phyloP scores from a whole-genome alignment of 306 rosid genomes.

The Luffa acutangula region DNA sequence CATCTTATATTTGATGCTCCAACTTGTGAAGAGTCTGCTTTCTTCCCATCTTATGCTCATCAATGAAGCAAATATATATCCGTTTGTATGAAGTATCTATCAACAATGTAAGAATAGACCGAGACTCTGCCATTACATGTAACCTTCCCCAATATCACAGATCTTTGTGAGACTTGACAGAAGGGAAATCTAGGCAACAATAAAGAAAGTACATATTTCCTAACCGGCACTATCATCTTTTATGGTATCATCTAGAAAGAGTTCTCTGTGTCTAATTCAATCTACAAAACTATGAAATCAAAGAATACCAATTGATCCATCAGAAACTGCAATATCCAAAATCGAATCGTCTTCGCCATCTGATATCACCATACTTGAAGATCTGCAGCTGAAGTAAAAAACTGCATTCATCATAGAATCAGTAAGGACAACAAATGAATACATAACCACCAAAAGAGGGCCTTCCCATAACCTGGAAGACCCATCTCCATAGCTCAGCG shows the following conservation, averaged over 20 bases:
- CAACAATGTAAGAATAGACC: neutral
- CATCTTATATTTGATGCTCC: neutral
- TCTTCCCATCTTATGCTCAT: neutral
- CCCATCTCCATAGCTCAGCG: slow-evolving; percentile 92
- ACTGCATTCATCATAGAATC: slow-evolving; percentile 91
- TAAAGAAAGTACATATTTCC: neutral
- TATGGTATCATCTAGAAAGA: neutral
- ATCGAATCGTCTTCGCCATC: slow-evolving; percentile 32
- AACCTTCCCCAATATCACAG: neutral
- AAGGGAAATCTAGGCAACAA: neutral
- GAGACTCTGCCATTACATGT: neutral
- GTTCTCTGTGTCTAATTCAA: neutral
- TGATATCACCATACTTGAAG: slow-evolving; percentile 24
- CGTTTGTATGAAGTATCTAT: neutral
- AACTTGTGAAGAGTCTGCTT: neutral
- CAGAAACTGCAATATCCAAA: slow-evolving; percentile 45
- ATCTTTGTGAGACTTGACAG: neutral
- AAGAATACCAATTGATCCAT: slow-evolving; percentile 37
- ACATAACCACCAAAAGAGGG: slow-evolving; percentile 89
- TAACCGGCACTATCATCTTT: neutral
- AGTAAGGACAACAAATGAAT: slow-evolving; percentile 74
- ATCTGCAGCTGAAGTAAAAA: slow-evolving; percentile 72
- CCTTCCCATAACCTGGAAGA: slow-evolving; percentile 98
- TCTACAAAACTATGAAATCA: slow-evolving; percentile 23
- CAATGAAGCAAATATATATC: slow-evolving; percentile 1